Conservation (phyloP, 2,329 filamentous ascomycete species). For the Cadophora malorum region DNA sequence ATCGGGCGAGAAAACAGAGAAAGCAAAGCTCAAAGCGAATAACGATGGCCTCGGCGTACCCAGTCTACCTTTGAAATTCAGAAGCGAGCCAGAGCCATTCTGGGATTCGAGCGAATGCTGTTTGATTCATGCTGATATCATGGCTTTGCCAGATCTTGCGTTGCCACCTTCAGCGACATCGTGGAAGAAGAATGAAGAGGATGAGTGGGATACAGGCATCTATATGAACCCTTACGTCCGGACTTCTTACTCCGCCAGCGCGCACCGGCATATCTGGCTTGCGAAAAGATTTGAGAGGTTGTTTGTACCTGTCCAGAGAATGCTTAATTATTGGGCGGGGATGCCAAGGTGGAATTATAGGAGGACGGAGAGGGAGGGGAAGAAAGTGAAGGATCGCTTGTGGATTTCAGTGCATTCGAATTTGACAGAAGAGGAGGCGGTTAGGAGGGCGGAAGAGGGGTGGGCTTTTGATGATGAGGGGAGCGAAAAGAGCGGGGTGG, state of each 20-base stretch:
- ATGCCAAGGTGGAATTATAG: conserved; percentile 67
- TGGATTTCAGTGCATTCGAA: conserved; percentile 50
- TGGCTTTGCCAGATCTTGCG: conserved; percentile 38
- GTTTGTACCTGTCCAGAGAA: conserved; percentile 62
- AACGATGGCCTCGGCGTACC: conserved; percentile 20
- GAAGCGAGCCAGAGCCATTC: conserved; percentile 62
- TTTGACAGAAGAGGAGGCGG: conserved; percentile 42
- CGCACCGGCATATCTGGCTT: conserved; percentile 63
- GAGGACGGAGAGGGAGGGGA: conserved; percentile 63
- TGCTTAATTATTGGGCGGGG: conserved; percentile 61
- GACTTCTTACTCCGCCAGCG: conserved; percentile 67
- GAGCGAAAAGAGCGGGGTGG: conserved; percentile 1
- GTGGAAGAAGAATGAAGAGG: too few relatives aligned
- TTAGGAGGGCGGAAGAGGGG: conserved; percentile 11
- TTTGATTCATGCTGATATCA: conserved; percentile 58
- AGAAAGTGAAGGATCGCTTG: conserved; percentile 57
- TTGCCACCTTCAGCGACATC: not conserved
- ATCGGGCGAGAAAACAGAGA: not conserved
- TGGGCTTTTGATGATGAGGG: conserved; percentile 30
- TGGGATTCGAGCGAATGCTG: conserved; percentile 72
- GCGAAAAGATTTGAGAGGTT: conserved; percentile 71
- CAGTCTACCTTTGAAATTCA: conserved; percentile 50
- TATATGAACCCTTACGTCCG: conserved; percentile 79
- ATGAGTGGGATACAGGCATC: conserved; percentile 57
- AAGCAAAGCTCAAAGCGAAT: not conserved